Percentiles rank a stretch among this genome's conserved stretches.
Evolutionary conservation across 345 rosid species (phyloP).

Genomic region (Eucalyptus erythrocorys): DNA sequence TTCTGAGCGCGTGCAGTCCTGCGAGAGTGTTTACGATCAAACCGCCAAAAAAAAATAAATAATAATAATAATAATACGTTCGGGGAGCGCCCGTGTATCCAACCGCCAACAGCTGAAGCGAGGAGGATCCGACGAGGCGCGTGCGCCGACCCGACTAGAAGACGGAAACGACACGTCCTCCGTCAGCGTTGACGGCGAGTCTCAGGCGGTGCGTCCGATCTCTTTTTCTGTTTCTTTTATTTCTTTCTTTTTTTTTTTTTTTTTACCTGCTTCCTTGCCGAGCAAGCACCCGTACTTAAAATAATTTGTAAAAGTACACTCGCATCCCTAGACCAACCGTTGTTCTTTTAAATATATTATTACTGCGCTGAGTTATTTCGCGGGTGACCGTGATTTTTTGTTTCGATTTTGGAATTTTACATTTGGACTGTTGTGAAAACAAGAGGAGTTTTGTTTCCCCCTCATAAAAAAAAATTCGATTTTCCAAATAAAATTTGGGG

Average conservation of each 20-base stretch:
- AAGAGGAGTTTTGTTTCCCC: background rate
- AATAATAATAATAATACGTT: too few relatives aligned
- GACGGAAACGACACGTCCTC: background rate
- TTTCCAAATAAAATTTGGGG: background rate
- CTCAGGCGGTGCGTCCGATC: background rate
- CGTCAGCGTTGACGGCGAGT: background rate
- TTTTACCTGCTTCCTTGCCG: background rate
- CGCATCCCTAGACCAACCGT: background rate
- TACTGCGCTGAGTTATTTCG: too few relatives aligned
- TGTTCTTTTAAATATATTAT: background rate
- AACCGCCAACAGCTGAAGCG: background rate
- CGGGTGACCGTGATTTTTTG: background rate
- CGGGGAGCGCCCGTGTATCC: background rate
- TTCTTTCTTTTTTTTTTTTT: background rate
- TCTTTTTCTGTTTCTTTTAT: too few relatives aligned
- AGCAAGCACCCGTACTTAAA: background rate
- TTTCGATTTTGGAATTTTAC: too few relatives aligned
- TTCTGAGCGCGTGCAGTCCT: background rate
- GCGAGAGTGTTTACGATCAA: too few relatives aligned
- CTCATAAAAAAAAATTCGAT: background rate
- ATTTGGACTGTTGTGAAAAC: accelerated
- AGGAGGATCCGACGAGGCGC: background rate
- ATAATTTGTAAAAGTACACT: background rate
- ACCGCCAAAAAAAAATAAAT: too few relatives aligned
- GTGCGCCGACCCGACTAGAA: background rate